Percentiles rank a stretch among this genome's conserved stretches.
These are phyloP conservation scores for Asclepias syriaca DNA, from an alignment of 257 asterid genomes.

Conservation along the genomic window DNA sequence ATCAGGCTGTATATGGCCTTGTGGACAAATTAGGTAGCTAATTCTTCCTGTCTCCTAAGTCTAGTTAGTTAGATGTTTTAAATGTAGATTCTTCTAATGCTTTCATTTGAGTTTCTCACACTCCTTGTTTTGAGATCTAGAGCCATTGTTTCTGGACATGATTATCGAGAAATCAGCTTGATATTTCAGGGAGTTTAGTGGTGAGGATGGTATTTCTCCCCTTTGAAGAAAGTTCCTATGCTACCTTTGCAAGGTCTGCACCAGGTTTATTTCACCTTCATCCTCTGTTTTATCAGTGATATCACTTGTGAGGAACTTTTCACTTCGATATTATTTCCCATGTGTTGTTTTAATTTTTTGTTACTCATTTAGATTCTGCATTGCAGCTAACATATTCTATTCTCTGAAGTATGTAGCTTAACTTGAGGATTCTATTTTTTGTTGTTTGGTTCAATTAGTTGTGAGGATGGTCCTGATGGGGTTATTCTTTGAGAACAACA, in stretches of 20 bases:
- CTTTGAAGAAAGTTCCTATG: conserved; percentile 90
- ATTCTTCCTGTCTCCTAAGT: not conserved
- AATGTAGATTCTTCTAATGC: not conserved
- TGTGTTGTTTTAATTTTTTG: not conserved
- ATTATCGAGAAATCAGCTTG: conserved; percentile 20
- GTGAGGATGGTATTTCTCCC: conserved; percentile 96
- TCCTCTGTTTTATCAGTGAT: conserved; percentile 15
- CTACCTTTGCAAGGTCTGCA: conserved; percentile 94
- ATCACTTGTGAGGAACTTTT: conserved; percentile 10
- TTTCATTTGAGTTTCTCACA: conserved; percentile 10
- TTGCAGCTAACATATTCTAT: not conserved
- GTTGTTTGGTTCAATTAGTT: not conserved
- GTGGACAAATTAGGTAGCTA: conserved; percentile 83
- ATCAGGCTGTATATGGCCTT: conserved; percentile 96
- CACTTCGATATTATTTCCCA: not conserved
- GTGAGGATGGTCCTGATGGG: not conserved
- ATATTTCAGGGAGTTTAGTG: conserved; percentile 88
- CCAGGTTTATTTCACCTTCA: conserved; percentile 73
- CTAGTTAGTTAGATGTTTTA: not conserved
- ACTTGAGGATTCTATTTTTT: not conserved
- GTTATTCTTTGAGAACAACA: not conserved
- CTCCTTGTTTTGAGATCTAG: conserved; percentile 4
- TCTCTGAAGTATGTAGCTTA: not conserved
- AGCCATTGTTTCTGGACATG: conserved; percentile 10
- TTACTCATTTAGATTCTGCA: not conserved